Evolutionary conservation across 2,329 filamentous ascomycete species (phyloP), one percentile per base, ranked within the genome.

Genomic region (Madurella fahalii): DNA sequence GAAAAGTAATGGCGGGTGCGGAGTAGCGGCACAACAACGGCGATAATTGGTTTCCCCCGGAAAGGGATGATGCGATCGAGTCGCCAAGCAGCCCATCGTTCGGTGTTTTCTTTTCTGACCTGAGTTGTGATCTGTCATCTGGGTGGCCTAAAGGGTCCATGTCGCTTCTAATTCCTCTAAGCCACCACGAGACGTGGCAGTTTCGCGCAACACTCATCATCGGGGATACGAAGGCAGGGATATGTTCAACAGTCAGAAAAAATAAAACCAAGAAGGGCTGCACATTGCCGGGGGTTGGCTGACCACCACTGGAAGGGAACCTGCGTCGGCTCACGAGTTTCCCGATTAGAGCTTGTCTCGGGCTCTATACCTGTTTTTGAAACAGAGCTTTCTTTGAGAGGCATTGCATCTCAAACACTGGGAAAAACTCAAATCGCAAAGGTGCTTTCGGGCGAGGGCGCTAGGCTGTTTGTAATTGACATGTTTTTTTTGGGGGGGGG

Each of bases 151-250:
- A 39, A 42, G 12, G 20, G 40, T 31, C 44, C 16, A 40, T 32
- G 53, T 41, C 15, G 40, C 40, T 40, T 52, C 31, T 37, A 17
- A 41, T 50, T 50, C 20, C 18, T 30, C 46, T 46, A 56, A 53
- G 54, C 54, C 50, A 56, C 50, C 17, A 37, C 47, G 32, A 47
- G 47, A 51, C 47, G 47, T 57, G 54, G 50, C 54, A 50, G 41
- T 25, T 40, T 43, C 32, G 37, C 4, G 34, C 39, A 13, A 9
- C 8, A 32, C 5, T 43, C n/a, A 13, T 43, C n/a, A 13, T 30
- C n/a, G 9, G 13, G 34, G 43, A 48, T 50, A 53, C 50, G 54
- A 53, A 20, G 41, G n/a, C 40, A 40, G 45, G 49, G 54, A 41
- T 40, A 25, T 40, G 52, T 41, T 34, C n/a, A 47, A 50, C 25